Percentiles rank a stretch among this genome's conserved stretches.
Conservation (phyloP, 2,329 filamentous ascomycete species). For the Fusarium irregulare region DNA sequence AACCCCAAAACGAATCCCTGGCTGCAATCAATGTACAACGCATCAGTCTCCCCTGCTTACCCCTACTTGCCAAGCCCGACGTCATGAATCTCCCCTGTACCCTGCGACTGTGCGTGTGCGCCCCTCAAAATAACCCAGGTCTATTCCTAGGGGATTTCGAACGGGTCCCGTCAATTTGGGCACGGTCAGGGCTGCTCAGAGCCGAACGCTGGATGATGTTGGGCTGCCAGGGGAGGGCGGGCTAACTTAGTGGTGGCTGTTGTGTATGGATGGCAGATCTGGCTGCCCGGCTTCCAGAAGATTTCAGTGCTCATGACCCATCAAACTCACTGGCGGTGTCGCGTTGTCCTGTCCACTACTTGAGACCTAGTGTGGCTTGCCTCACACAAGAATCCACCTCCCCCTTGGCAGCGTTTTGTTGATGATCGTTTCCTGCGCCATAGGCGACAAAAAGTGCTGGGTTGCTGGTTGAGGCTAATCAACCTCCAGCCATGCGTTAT, state of each 20-base stretch:
- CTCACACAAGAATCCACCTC: slow-evolving; percentile 41
- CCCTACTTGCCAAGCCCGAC: slow-evolving; percentile 36
- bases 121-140: slow-evolving; percentile 36
- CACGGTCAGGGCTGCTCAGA: slow-evolving; percentile 39
- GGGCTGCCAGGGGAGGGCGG: slow-evolving; percentile 32
- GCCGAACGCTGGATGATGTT: slow-evolving; percentile 18
- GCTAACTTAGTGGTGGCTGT: slow-evolving; percentile 28
- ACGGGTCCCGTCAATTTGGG: slow-evolving; percentile 41
- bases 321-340: slow-evolving; percentile 37
- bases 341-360: slow-evolving; percentile 21
- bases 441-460: slow-evolving; percentile 21
- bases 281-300: slow-evolving; percentile 41
- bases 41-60: slow-evolving; percentile 27
- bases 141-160: slow-evolving; percentile 31
- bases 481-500: slow-evolving; percentile 40
- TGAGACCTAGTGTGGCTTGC: slow-evolving; percentile 42
- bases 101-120: slow-evolving; percentile 45
- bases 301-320: slow-evolving; percentile 29
- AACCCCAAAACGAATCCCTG: slow-evolving; percentile 32
- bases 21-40: slow-evolving; percentile 36
- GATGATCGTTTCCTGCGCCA: slow-evolving; percentile 31
- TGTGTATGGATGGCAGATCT: slow-evolving; percentile 43
- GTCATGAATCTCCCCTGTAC: slow-evolving; percentile 43
- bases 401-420: slow-evolving; percentile 31
- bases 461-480: slow-evolving; percentile 37